These are phyloP conservation scores for Fusarium sp. DNA, from an alignment of 2,329 filamentous ascomycete species.

Conservation along the genomic window DNA sequence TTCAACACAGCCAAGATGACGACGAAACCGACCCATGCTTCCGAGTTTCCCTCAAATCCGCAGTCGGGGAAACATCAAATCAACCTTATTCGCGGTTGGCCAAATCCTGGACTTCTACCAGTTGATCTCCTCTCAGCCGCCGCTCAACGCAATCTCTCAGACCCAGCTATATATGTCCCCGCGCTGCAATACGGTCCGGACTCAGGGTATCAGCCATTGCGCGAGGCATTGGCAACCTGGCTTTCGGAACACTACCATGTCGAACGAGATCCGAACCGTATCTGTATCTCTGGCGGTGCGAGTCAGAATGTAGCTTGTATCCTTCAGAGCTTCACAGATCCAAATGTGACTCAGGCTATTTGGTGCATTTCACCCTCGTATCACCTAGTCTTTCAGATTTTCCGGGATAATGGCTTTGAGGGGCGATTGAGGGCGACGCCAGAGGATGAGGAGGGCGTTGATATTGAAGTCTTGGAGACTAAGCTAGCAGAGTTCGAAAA, in stretches of 20 bases:
- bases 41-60: constrained; percentile 37
- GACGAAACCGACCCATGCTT: constrained; percentile 24
- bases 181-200: constrained; percentile 86
- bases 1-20: constrained; percentile 4
- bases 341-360: constrained; percentile 76
- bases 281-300: constrained; percentile 87
- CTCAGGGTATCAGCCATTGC: constrained; percentile 76
- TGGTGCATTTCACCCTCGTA: constrained; percentile 89
- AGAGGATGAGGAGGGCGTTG: constrained; percentile 82
- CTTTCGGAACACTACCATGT: constrained; percentile 71
- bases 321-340: constrained; percentile 84
- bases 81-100: constrained; percentile 78
- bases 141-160: constrained; percentile 69
- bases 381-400: constrained; percentile 86
- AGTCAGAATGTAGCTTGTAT: constrained; percentile 84
- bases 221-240: constrained; percentile 77
- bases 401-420: constrained; percentile 82
- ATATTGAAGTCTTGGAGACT: constrained; percentile 66
- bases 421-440: constrained; percentile 75
- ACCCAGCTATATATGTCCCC: constrained; percentile 68
- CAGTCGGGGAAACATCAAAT: constrained; percentile 59
- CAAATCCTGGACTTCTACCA: constrained; percentile 73
- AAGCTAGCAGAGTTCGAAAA: constrained; percentile 50
- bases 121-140: constrained; percentile 71
- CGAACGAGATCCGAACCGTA: constrained; percentile 64